phyloP scores from a whole-genome alignment of 768 basidiomycete genomes.

The Podaxis sp. region DNA sequence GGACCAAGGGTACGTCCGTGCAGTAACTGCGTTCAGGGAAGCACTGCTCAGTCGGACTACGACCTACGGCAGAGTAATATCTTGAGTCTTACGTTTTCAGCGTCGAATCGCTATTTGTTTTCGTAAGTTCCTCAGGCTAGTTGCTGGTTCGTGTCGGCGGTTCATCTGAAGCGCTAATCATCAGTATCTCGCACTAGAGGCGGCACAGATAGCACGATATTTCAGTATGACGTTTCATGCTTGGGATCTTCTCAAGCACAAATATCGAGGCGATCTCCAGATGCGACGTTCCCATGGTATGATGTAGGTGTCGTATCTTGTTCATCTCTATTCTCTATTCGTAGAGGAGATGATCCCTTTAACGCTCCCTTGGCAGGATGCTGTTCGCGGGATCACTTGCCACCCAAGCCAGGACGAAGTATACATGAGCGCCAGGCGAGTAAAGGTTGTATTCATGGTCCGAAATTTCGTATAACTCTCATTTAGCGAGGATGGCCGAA shows the following conservation, averaged over 20 bases:
- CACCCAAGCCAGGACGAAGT: conserved; percentile 70
- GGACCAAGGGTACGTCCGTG: conserved; percentile 46
- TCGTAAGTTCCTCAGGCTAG: conserved; percentile 46
- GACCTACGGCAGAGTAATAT: conserved; percentile 57
- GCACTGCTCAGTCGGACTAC: background rate
- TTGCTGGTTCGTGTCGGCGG: conserved; percentile 16
- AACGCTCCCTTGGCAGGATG: conserved; percentile 44
- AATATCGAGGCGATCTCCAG: conserved; percentile 17
- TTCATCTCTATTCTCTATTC: background rate
- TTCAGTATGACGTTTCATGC: conserved; percentile 53
- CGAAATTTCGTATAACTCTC: background rate
- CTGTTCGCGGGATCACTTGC: conserved; percentile 61
- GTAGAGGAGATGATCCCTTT: background rate
- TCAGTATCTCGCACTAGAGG: conserved; percentile 37
- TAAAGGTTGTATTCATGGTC: conserved; percentile 16
- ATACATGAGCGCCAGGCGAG: conserved; percentile 68
- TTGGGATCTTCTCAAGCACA: conserved; percentile 25
- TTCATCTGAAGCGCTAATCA: conserved; percentile 4
- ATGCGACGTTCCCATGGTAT: conserved; percentile 20
- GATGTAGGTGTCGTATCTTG: conserved; percentile 17
- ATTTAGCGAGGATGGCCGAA: conserved; percentile 67
- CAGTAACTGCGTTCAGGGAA: background rate
- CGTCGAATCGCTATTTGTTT: conserved; percentile 59
- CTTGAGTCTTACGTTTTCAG: conserved; percentile 70
- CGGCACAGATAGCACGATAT: conserved; percentile 50